Base-by-base conservation (phyloP, 2,329 filamentous ascomycete species). In the Penicillium frequentans region DNA sequence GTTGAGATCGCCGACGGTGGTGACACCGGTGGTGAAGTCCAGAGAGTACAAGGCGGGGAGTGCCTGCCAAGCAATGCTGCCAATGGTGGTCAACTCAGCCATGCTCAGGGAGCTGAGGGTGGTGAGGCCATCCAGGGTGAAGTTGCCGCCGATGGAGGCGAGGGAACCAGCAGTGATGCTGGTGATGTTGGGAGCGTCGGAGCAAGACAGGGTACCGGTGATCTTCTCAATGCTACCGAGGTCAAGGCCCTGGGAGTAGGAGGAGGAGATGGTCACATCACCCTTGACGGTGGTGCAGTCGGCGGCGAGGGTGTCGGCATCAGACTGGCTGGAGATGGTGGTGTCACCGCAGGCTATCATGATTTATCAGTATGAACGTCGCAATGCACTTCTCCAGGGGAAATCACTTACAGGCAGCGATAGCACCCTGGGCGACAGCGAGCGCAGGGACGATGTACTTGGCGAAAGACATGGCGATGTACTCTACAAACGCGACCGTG, bases 221-320 rank as follows among this genome's bases (percentile, higher is more conserved):
- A 91, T 89, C 60, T 79, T 66, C 69, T 84, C 68, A 46, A 84
- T 76, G 50, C 87, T 86, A 68, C 84, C 78, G 63, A 97, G 75
- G 54, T 79, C 75, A 64, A 96, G 81, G 60, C 75, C 73, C 47
- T 83, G 84, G 51, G 81, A 76, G 39, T 86, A 81, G 51, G 81
- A 82, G 63, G 96, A 82, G 61, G 84, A 81, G 60, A 96, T 80
- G 72, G 49, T 53, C 10, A 58, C 26, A 31, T 84, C 82, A 69
- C 89, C 91, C 51, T 84, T 77, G 71, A 90, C 82, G 55, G 84
- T 89, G n/a, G 77, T 72, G 84, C 93, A 96, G 62, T 72, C 69
- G 53, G 82, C 74, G 53, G 82, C 74, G 58, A 93, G 78, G 56
- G 84, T 86, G 70, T 90, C 83, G 66, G 85, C 84, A 73, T 77